Percentiles rank a stretch among this genome's conserved stretches.
These are phyloP conservation scores for Podospora australis DNA, from an alignment of 495 filamentous ascomycete species.

Conservation along the genomic window DNA sequence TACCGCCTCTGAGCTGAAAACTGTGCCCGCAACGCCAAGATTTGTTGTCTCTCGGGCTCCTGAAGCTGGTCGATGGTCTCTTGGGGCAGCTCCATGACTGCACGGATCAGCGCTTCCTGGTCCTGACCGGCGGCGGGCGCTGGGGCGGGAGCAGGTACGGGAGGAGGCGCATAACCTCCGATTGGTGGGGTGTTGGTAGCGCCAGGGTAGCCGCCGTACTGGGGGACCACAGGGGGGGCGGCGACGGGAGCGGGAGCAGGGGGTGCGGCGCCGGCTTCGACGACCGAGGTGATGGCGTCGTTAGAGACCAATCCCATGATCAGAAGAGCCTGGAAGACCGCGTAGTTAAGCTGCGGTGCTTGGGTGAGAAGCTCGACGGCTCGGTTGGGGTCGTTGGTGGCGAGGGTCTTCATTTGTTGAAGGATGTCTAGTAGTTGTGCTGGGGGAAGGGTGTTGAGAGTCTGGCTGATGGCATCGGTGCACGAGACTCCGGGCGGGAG, in stretches of 20 bases:
- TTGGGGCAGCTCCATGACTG: constrained; percentile 69
- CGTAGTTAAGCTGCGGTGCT: constrained; percentile 90
- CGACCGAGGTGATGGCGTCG: constrained; percentile 43
- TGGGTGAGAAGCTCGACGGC: constrained; percentile 81
- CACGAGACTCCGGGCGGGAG: constrained; percentile 73
- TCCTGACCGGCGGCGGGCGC: constrained; percentile 43
- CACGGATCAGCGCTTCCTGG: constrained; percentile 62
- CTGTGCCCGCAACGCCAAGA: constrained; percentile 54
- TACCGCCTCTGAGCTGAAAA: too few species aligned
- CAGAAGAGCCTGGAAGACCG: constrained; percentile 90
- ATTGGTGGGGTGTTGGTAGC: constrained; percentile 49
- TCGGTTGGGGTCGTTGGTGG: constrained; percentile 69
- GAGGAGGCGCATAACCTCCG: constrained; percentile 34
- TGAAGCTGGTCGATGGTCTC: constrained; percentile 69
- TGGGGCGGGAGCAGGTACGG: constrained; percentile 25
- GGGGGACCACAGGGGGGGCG: too few species aligned
- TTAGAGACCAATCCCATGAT: constrained; percentile 85
- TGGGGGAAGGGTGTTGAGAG: constrained; percentile 75
- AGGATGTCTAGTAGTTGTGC: constrained; percentile 91
- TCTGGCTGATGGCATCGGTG: constrained; percentile 85
- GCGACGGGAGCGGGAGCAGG: constrained; percentile 15
- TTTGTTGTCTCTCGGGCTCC: constrained; percentile 65
- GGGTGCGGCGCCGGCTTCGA: constrained; percentile 31
- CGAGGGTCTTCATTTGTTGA: constrained; percentile 86
- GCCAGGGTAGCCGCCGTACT: constrained; percentile 47